Percentiles rank a stretch among this genome's conserved stretches.
These are phyloP conservation scores for Silene uniflora DNA, from an alignment of 148 eudicot genomes.

Conservation along the genomic window DNA sequence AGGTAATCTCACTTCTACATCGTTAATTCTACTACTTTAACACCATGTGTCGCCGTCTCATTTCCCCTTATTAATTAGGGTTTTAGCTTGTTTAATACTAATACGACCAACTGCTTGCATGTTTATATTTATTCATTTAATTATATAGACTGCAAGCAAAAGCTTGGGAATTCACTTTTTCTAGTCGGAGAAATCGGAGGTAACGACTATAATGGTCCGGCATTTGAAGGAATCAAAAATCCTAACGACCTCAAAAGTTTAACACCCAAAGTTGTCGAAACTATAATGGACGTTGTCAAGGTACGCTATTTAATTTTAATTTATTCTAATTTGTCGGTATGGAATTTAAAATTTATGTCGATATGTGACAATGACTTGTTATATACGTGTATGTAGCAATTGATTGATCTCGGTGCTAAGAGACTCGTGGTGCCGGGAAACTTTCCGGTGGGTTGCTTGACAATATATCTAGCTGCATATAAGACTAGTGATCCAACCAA, in stretches of 20 bases:
- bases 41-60: too few relatives aligned
- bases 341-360: background rate
- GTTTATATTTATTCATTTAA: too few relatives aligned
- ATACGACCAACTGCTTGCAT: too few relatives aligned
- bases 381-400: conserved; percentile 21
- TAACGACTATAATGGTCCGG: conserved; percentile 21
- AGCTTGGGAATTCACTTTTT: conserved; percentile 20
- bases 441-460: conserved; percentile 41
- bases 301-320: background rate
- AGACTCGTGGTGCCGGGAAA: conserved; percentile 34
- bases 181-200: conserved; percentile 35
- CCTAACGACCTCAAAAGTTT: background rate
- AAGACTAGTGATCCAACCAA: conserved; percentile 11
- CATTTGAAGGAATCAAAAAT: background rate
- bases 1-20: conserved; percentile 11
- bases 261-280: conserved; percentile 10
- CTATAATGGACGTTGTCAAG: conserved; percentile 9
- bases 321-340: too few relatives aligned
- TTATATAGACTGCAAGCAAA: conserved; percentile 24
- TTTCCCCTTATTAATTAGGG: too few relatives aligned
- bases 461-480: conserved; percentile 24
- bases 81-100: too few relatives aligned
- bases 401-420: conserved; percentile 39
- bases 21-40: too few relatives aligned
- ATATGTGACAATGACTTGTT: background rate